Percentiles rank a stretch among this genome's conserved stretches.
Evolutionary conservation across 2,329 filamentous ascomycete species (phyloP).

Genomic region (Chaetomium strumarium): DNA sequence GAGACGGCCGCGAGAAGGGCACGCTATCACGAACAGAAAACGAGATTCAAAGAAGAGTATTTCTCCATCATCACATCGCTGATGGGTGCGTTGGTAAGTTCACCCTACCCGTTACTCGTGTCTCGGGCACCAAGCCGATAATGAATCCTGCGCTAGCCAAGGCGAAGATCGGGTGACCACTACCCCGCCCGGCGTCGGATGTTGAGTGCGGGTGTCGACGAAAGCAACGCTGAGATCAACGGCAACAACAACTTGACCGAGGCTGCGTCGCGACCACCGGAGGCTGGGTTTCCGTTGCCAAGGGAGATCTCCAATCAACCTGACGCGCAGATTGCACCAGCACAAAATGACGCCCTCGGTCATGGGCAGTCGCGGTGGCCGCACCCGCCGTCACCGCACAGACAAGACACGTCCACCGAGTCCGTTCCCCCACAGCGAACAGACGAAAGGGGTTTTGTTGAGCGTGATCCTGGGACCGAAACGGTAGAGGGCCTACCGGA

Average conservation of each 20-base stretch:
- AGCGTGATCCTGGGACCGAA: not conserved
- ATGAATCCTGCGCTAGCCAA: not conserved
- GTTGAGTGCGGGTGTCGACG: not conserved
- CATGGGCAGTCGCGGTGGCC: not conserved
- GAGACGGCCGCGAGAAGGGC: not conserved
- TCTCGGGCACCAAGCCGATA: not conserved
- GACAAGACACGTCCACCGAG: not conserved
- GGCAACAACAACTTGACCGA: not conserved
- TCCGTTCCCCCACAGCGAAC: not conserved
- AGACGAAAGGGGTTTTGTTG: not conserved
- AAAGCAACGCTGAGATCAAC: no score
- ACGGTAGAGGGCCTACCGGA: not conserved
- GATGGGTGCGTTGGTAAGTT: slow-evolving; percentile 3
- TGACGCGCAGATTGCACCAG: not conserved
- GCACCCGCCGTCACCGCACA: not conserved
- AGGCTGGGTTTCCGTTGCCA: not conserved
- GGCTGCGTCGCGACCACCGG: not conserved
- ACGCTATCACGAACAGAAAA: slow-evolving; percentile 5
- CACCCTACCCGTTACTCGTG: not conserved
- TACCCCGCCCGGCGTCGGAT: not conserved
- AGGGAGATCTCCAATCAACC: not conserved
- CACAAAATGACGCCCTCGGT: not conserved
- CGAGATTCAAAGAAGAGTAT: not conserved
- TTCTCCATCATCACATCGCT: slow-evolving; percentile 1
- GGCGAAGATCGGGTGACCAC: not conserved